Evolutionary conservation across 176 grass and related monocot genomes (phyloP).

Genomic region (Oryza punctata): DNA sequence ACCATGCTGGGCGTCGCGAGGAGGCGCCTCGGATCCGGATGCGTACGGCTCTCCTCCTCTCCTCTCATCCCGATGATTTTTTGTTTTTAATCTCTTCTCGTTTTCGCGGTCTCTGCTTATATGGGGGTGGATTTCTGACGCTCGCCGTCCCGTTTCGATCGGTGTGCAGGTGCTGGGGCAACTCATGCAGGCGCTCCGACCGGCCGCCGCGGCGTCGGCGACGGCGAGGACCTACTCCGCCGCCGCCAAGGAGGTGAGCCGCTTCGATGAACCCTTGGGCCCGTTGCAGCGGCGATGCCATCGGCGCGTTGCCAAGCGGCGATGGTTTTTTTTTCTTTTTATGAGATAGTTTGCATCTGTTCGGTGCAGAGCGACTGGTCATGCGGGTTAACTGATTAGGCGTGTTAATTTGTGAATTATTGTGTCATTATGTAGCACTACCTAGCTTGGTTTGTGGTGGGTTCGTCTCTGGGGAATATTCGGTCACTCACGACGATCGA

Average conservation of each 20-base stretch:
- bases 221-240: slow-evolving; percentile 63
- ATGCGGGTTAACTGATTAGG: neutral
- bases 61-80: neutral
- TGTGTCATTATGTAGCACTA: neutral
- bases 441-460: neutral
- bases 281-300: neutral
- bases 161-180: slow-evolving; percentile 58
- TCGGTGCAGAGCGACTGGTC: neutral
- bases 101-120: neutral
- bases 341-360: neutral
- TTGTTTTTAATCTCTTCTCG: neutral
- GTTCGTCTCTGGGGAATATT: neutral
- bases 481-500: neutral
- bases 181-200: slow-evolving; percentile 52
- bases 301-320: no score
- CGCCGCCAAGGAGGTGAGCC: slow-evolving; percentile 85
- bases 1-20: slow-evolving; percentile 79
- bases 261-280: no score
- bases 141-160: neutral
- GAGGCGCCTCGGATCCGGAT: slow-evolving; percentile 67
- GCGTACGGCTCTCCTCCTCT: slow-evolving; percentile 23
- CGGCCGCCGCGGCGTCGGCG: slow-evolving; percentile 38
- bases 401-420: neutral
- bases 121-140: neutral
- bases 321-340: neutral